Evolutionary conservation across 108 stramenopile genomes (phyloP), one percentile per base, ranked within the genome.

Genomic region (Nitzschia palea): DNA sequence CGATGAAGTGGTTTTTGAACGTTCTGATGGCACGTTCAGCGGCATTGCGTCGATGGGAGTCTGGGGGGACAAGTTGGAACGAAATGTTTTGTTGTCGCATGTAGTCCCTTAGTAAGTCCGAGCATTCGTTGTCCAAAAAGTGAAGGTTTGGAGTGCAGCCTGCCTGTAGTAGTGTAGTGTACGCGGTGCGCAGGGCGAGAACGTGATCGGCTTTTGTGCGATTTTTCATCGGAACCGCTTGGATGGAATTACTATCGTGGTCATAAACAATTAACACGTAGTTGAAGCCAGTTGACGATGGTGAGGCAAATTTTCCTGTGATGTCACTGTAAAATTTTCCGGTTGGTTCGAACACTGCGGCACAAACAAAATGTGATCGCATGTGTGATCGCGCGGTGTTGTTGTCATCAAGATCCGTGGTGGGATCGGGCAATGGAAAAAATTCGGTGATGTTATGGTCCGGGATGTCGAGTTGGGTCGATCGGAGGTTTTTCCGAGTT

Each of bases 1-100:
- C 67, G 45, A 84, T 80, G 57, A 80, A 80, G 53, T 80, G 80
- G 12, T 74, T 64, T 42, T 79, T 73, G 63, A 78, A 84, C 18
- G 80, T 84, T 12, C 62, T 53, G 12, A 84, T 84, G 22, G 80
- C 78, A 0, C 71, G 68, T 54, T 85, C 78, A 12, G 84, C 84
- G 18, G 67, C 57, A 58, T 85, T 85, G 20, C 57, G 30, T 36
- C 70, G 47, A 47, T 71, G 70, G 40, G 34, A 40, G 36, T 55
- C 34, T 4, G 83, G 73, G 54, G 83, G 76, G 23, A 63, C 68
- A 18, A 80, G 50, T 53, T 84, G 79, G 32, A 72, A 78, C 12
- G 63, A 18, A 57, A 73, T 51, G 32, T 56, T 25, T 1, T 67
- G 25, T 17, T 25, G 10, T 25, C 15, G 8, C 17, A 73, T 43